Evolutionary conservation across 2,329 filamentous ascomycete genomes (phyloP), one percentile per base, ranked within the genome.

Genomic region (Xylariaceae sp.): DNA sequence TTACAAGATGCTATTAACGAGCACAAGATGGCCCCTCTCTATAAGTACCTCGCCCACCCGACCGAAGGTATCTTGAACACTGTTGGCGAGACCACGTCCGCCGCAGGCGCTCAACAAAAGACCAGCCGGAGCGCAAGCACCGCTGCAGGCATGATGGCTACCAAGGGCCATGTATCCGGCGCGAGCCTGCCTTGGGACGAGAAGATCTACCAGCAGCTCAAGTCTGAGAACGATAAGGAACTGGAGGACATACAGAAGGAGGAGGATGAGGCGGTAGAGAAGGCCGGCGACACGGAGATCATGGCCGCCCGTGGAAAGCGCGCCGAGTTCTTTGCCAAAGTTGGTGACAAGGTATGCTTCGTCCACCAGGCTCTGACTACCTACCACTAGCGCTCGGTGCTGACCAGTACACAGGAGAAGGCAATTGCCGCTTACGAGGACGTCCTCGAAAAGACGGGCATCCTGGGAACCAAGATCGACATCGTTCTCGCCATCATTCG

Each of bases 381-480:
- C n/a, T n/a, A n/a, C n/a, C n/a, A n/a, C n/a, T n/a, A n/a, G n/a
- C n/a, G n/a, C n/a, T n/a, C n/a, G 2, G 7, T 37, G 31, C 38
- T 40, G 7, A 39, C 24, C 32, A 24, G 26, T 11, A 15, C 45
- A 40, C 57, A 95, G 88, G 92, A 98, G 64, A 92, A 92, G 74
- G 87, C 92, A 14, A 85, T 97, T 57, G 79, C 87, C 42, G 84
- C 86, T 38, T 95, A 90, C 69, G 92, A 98, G 71, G 83, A 83
- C 56, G 78, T 97, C 38, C 87, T 96, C 53, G 89, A 97, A 61
- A 96, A 96, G 74, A 97, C 88, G n/a, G 85, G 89, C 48, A 88
- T 96, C 54, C 76, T 98, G 45, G 92, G 90, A 55, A 90, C 86
- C 52, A 97, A 96, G 73, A 98, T 98, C 63, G 92, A 98, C 64